Percentiles rank a stretch among this genome's conserved stretches.
Evolutionary conservation across 768 basidiomycete species (phyloP).

Genomic region (Candolleomyces aberdarensis): DNA sequence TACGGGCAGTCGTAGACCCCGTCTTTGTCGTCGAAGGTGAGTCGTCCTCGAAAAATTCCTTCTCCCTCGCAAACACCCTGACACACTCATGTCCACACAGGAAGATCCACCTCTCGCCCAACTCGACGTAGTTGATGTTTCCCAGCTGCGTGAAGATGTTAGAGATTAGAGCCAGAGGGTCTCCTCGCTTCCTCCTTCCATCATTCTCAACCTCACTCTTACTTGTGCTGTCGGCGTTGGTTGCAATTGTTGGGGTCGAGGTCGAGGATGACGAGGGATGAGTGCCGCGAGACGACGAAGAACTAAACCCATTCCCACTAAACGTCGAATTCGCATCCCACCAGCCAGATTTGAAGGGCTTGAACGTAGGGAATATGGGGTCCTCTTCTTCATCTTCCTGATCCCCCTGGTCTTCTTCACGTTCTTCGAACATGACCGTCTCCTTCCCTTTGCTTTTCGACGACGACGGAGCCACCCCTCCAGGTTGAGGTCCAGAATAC

Average conservation of each 20-base stretch:
- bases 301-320: not conserved
- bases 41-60: not conserved
- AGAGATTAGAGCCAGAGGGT: not conserved
- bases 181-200: not conserved
- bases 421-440: too few species aligned
- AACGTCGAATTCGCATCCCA: conserved; percentile 2
- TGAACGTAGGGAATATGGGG: not conserved
- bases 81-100: conserved; percentile 49
- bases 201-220: too few species aligned
- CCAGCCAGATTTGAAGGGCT: conserved; percentile 3
- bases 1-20: too few species aligned
- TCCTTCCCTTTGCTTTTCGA: too few species aligned
- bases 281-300: not conserved
- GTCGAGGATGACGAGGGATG: not conserved
- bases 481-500: not conserved
- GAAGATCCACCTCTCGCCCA: conserved; percentile 55
- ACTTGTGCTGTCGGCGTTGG: too few species aligned
- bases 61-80: conserved; percentile 49
- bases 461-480: too few species aligned
- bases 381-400: not conserved
- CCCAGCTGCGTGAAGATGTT: conserved; percentile 24
- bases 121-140: conserved; percentile 61
- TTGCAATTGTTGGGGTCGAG: not conserved
- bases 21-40: too few species aligned
- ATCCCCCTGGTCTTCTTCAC: too few species aligned